phyloP scores from a whole-genome alignment of 73 alveolate species.

The Tetrahymena thermophila region DNA sequence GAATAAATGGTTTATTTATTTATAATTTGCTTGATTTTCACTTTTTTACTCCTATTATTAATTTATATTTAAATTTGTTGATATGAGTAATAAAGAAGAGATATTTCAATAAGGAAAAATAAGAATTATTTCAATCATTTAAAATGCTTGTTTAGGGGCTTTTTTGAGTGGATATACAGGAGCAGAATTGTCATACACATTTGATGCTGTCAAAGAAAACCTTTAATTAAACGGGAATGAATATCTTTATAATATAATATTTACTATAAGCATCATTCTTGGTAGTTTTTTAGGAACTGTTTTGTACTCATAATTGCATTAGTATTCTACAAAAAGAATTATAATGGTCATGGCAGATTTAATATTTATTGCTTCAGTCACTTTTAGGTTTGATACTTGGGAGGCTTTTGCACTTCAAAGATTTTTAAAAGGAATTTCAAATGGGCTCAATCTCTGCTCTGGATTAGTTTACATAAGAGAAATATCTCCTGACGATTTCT shows the following conservation, averaged over 20 bases:
- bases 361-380: background rate
- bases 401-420: background rate
- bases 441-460: background rate
- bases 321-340: background rate
- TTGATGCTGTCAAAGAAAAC: background rate
- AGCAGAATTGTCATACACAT: background rate
- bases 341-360: background rate
- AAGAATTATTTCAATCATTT: background rate
- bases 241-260: background rate
- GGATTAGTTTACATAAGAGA: background rate
- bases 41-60: background rate
- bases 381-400: background rate
- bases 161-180: background rate
- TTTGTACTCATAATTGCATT: background rate
- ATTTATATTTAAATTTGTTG: background rate
- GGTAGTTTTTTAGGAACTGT: background rate
- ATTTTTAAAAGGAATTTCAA: background rate
- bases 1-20: no score
- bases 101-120: background rate
- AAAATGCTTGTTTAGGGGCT: background rate
- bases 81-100: background rate
- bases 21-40: background rate
- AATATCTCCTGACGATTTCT: background rate
- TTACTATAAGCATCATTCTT: background rate
- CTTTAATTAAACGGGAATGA: background rate